Percentiles rank a stretch among this genome's conserved stretches.
These are phyloP conservation scores for Chalaropsis ovoidea DNA, from an alignment of 2,329 filamentous ascomycete species.

Conservation along the genomic window DNA sequence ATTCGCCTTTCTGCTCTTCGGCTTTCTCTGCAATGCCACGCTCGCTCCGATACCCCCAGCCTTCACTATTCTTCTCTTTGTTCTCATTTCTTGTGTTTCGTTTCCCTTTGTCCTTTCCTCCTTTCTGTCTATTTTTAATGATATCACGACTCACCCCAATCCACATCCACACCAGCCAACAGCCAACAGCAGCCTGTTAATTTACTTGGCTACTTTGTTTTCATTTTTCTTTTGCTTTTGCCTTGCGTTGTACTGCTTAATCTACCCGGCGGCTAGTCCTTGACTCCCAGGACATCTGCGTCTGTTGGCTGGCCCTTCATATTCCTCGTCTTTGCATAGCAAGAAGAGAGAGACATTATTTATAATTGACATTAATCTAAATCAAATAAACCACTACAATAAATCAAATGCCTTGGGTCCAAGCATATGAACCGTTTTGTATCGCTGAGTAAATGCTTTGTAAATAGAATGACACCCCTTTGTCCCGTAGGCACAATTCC, in stretches of 20 bases:
- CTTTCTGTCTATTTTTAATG: conserved; percentile 15
- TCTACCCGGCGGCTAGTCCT: neutral
- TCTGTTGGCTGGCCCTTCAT: neutral
- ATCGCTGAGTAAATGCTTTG: neutral
- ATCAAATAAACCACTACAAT: neutral
- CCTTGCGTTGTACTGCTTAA: neutral
- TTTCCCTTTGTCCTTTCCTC: neutral
- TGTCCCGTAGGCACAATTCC: too few relatives aligned
- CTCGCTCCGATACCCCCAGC: neutral
- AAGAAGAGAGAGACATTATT: neutral
- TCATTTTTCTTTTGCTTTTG: conserved; percentile 3
- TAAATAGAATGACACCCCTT: too few relatives aligned
- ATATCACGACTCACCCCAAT: neutral
- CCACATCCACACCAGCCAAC: neutral
- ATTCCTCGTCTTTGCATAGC: neutral
- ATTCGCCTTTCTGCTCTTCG: neutral
- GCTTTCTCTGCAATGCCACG: neutral
- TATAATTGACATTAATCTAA: conserved; percentile 6
- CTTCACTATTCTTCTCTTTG: neutral
- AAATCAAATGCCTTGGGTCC: neutral
- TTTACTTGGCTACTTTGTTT: neutral
- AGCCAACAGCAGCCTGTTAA: neutral
- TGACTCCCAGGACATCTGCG: neutral
- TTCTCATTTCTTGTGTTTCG: neutral
- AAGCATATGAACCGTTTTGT: neutral